Evolutionary conservation across 2,329 filamentous ascomycete species (phyloP), one percentile per base, ranked within the genome.

Genomic region (Chrysoporthe puriensis): DNA sequence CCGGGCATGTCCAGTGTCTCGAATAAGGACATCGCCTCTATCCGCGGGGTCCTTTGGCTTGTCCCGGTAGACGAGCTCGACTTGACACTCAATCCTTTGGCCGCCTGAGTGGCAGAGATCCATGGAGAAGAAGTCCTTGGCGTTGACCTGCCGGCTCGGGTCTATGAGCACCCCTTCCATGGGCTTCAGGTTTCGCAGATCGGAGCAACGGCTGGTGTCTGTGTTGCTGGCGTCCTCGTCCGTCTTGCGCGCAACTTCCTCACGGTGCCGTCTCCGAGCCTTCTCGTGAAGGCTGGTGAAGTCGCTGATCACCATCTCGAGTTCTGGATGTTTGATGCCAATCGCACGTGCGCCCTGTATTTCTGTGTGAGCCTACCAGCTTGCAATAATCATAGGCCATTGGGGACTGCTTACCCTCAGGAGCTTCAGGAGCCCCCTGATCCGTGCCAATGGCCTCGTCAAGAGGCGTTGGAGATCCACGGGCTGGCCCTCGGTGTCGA

Each of bases 401-500:
- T 36, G 14, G 11, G 11, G 40, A 21, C 16, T n/a, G 32, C 75
- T 72, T 79, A 89, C 91, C 82, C 91, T 93, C 74, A 97, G 88
- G 48, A 93, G 90, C 77, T 94, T 97, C 56, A 90, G 84, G 70
- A 99, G 87, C 78, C 94, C 92, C 77, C 97, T 97, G 69, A 97
- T 83, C 59, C 96, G 88, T 32, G 97, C 89, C 54, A 99, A 80
- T 0, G 96, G 96, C 64, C 95, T 85, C 79, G 97, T 97, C 63
- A 99, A 83, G 58, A 99, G 84, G 78, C 96, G 96, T 8, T 94
- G 94, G 60, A 99, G 96, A 76, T 98, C 96, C 9, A 97, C 94
- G 63, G 93, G 89, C 77, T 97, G 93, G 14, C 95, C 96, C 70
- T 95, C 86, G 44, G 88, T 87, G 72, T 94, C 88, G 62, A 90